A percentile compares a stretch with the other conserved stretches of the same genome.
These are phyloP conservation scores for Spathaspora passalidarum DNA, from an alignment of 805 yeast genomes.

Conservation along the genomic window DNA sequence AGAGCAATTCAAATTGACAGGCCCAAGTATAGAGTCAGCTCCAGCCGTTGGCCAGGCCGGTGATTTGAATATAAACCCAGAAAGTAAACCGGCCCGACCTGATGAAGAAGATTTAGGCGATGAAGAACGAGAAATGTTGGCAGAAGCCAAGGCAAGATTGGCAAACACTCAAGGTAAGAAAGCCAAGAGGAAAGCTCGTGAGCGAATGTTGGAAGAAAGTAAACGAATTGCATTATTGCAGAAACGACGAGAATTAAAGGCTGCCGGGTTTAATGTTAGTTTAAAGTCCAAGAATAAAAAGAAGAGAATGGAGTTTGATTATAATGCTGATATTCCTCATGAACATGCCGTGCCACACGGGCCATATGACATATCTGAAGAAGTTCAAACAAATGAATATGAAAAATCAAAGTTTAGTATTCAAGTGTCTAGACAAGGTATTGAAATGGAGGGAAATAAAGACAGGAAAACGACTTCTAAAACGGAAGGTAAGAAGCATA, in stretches of 20 bases:
- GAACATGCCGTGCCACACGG: slow-evolving; percentile 71
- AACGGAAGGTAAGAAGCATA: slow-evolving; percentile 13
- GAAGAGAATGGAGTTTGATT: slow-evolving; percentile 65
- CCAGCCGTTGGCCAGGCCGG: slow-evolving; percentile 44
- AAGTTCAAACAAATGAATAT: slow-evolving; percentile 38
- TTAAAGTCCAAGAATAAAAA: slow-evolving; percentile 52
- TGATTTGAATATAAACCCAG: slow-evolving; percentile 68
- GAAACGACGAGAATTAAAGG: slow-evolving; percentile 75
- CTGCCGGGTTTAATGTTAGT: slow-evolving; percentile 64
- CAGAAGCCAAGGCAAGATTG: slow-evolving; percentile 91
- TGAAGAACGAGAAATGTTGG: slow-evolving; percentile 86
- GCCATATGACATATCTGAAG: slow-evolving; percentile 64
- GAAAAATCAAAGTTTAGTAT: slow-evolving; percentile 42
- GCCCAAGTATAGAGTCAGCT: slow-evolving; percentile 52
- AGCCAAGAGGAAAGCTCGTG: slow-evolving; percentile 87
- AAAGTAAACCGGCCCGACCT: slow-evolving; percentile 76
- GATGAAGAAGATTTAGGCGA: slow-evolving; percentile 79
- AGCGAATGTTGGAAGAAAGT: slow-evolving; percentile 76
- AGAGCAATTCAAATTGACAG: slow-evolving; percentile 31
- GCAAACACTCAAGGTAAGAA: slow-evolving; percentile 94
- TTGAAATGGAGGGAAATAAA: slow-evolving; percentile 32
- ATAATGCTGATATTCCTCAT: slow-evolving; percentile 78
- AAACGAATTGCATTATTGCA: slow-evolving; percentile 72
- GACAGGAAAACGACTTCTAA: slow-evolving; percentile 18
- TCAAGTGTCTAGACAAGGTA: slow-evolving; percentile 43